These are phyloP conservation scores for Hypoxylon intermedium DNA, from an alignment of 495 filamentous ascomycete genomes.

Conservation along the genomic window DNA sequence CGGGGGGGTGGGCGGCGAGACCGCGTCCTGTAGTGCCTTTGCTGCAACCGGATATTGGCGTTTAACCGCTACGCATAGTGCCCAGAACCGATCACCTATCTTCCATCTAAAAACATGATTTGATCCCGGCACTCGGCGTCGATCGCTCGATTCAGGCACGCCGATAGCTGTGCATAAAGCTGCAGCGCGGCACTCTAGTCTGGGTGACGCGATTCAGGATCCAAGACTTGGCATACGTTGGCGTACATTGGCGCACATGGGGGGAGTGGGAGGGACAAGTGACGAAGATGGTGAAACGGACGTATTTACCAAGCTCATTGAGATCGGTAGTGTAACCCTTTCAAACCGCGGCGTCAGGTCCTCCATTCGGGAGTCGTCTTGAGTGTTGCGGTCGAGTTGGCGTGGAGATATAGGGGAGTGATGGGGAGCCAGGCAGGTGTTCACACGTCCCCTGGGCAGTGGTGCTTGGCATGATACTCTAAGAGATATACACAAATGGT, in stretches of 20 bases:
- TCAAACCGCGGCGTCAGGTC: constrained; percentile 9
- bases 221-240: constrained; percentile 19
- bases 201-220: constrained; percentile 11
- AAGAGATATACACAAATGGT: too few species aligned
- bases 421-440: too few species aligned
- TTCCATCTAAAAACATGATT: neutral
- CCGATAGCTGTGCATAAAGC: constrained; percentile 2
- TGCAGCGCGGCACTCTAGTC: neutral
- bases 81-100: constrained; percentile 21
- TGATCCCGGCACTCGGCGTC: constrained; percentile 14
- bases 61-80: constrained; percentile 28
- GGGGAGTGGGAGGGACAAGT: neutral
- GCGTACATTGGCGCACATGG: too few species aligned
- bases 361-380: constrained; percentile 9
- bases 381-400: too few species aligned
- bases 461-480: too few species aligned
- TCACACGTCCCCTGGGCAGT: too few species aligned
- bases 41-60: constrained; percentile 30
- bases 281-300: constrained; percentile 7
- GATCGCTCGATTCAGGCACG: constrained; percentile 15
- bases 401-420: too few species aligned
- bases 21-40: neutral
- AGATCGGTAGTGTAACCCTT: neutral
- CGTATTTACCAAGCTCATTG: neutral
- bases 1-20: too few species aligned